These are phyloP conservation scores for Royoungia palumana DNA, from an alignment of 768 basidiomycete species.

Conservation along the genomic window DNA sequence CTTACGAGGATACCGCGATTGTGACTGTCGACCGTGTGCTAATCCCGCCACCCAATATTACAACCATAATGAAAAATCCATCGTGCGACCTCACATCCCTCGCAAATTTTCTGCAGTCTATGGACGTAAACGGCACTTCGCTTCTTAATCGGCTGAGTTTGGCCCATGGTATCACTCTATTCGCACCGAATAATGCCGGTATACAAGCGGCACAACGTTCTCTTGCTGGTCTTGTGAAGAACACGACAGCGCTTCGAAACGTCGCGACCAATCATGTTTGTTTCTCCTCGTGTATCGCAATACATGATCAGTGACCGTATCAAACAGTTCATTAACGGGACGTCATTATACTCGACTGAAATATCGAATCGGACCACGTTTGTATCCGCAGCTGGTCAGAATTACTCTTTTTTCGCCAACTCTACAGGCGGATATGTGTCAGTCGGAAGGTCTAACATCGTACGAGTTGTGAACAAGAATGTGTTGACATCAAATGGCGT, in stretches of 20 bases:
- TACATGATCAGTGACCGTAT: background rate
- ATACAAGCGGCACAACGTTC: slow-evolving; percentile 36
- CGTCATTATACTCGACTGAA: slow-evolving; percentile 58
- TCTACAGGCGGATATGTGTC: slow-evolving; percentile 55
- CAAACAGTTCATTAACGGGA: slow-evolving; percentile 60
- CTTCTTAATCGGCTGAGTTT: slow-evolving; percentile 31
- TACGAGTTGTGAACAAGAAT: slow-evolving; percentile 55
- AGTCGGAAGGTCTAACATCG: slow-evolving; percentile 41
- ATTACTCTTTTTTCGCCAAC: slow-evolving; percentile 51
- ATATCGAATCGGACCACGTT: slow-evolving; percentile 36
- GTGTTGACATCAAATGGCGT: slow-evolving; percentile 67
- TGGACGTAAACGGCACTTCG: slow-evolving; percentile 26
- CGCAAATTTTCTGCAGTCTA: slow-evolving; percentile 7
- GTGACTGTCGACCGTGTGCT: slow-evolving; percentile 52
- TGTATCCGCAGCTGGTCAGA: slow-evolving; percentile 57
- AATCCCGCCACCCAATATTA: slow-evolving; percentile 47
- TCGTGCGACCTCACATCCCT: slow-evolving; percentile 42
- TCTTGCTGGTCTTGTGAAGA: slow-evolving; percentile 36
- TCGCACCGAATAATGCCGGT: slow-evolving; percentile 58
- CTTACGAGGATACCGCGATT: slow-evolving; percentile 41
- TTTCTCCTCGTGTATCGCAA: background rate
- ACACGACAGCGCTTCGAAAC: slow-evolving; percentile 42
- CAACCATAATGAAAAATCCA: slow-evolving; percentile 35
- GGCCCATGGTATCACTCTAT: slow-evolving; percentile 59
- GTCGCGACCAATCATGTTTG: slow-evolving; percentile 62